phyloP scores from a whole-genome alignment of 1,139 yeast genomes.

The Kodamaea sp. region DNA sequence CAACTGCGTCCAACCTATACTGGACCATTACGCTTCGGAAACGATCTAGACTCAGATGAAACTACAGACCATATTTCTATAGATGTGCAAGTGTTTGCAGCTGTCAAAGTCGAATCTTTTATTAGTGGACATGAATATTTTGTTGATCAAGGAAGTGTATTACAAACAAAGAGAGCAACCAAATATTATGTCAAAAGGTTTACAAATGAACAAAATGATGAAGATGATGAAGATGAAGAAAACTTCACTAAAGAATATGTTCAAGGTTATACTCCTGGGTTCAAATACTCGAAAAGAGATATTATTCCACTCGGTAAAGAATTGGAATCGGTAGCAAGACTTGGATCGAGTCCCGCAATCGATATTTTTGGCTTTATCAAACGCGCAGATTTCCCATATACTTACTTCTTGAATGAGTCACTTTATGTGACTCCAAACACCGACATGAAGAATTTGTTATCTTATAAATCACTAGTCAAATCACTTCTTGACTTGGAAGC shows the following conservation, averaged over 20 bases:
- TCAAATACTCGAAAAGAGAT: slow-evolving; percentile 60
- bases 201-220: slow-evolving; percentile 14
- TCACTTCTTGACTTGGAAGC: slow-evolving; percentile 47
- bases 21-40: slow-evolving; percentile 42
- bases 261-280: slow-evolving; percentile 38
- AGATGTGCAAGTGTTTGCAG: slow-evolving; percentile 65
- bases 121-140: slow-evolving; percentile 32
- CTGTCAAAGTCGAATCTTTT: slow-evolving; percentile 45
- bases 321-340: slow-evolving; percentile 40
- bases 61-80: slow-evolving; percentile 23
- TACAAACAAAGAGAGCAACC: slow-evolving; percentile 16
- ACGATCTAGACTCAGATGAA: slow-evolving; percentile 12
- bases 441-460: slow-evolving; percentile 33
- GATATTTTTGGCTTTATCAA: slow-evolving; percentile 65
- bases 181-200: slow-evolving; percentile 20
- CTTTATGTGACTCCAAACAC: slow-evolving; percentile 51
- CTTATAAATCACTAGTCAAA: slow-evolving; percentile 53
- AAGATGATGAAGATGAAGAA: slow-evolving; percentile 19
- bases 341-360: slow-evolving; percentile 46
- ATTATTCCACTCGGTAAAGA: slow-evolving; percentile 34
- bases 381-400: slow-evolving; percentile 47
- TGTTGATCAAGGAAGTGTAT: slow-evolving; percentile 11
- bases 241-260: slow-evolving; percentile 22
- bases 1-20: slow-evolving; percentile 35
- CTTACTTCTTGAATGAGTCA: slow-evolving; percentile 58